These are phyloP conservation scores for Hortiboletus campestris DNA, from an alignment of 768 basidiomycete genomes.

Conservation along the genomic window DNA sequence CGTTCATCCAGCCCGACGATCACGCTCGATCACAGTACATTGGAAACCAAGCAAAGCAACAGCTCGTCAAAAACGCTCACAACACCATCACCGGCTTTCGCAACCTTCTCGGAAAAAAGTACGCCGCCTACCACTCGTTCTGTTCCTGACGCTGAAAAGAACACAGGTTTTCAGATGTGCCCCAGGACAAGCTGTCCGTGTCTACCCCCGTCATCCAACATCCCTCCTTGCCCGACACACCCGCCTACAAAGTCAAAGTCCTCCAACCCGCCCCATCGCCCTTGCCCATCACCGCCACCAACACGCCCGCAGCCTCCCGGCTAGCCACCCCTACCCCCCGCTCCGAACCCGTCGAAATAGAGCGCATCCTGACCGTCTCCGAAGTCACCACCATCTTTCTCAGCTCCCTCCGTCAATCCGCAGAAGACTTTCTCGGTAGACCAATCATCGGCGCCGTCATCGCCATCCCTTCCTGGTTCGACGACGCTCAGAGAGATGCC, in stretches of 20 bases:
- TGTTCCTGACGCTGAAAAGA: too few relatives aligned
- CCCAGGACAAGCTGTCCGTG: slow-evolving; percentile 45
- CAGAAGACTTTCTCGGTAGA: slow-evolving; percentile 87
- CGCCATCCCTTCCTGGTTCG: slow-evolving; percentile 76
- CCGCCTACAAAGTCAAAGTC: slow-evolving; percentile 83
- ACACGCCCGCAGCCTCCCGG: slow-evolving; percentile 64
- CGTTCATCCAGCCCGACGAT: slow-evolving; percentile 2
- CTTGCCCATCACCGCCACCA: slow-evolving; percentile 51
- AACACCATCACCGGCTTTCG: slow-evolving; percentile 97
- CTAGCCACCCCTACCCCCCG: slow-evolving; percentile 75
- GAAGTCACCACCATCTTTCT: slow-evolving; percentile 88
- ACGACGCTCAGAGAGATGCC: slow-evolving; percentile 62
- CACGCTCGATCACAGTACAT: slow-evolving; percentile 65
- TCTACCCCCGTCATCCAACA: slow-evolving; percentile 79
- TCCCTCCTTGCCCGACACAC: slow-evolving; percentile 63
- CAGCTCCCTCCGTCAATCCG: slow-evolving; percentile 77
- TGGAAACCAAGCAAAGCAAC: slow-evolving; percentile 90
- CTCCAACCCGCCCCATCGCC: slow-evolving; percentile 76
- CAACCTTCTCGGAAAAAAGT: slow-evolving; percentile 92
- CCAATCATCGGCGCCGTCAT: slow-evolving; percentile 80
- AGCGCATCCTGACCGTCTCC: slow-evolving; percentile 74
- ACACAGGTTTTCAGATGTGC: slow-evolving; percentile 71
- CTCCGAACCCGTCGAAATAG: slow-evolving; percentile 62
- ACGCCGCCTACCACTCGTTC: slow-evolving; percentile 20
- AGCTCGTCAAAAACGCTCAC: slow-evolving; percentile 90